Evolutionary conservation across 1,284 basidiomycete species (phyloP), one percentile per base, ranked within the genome.

Genomic region (Microbotryum violaceum): DNA sequence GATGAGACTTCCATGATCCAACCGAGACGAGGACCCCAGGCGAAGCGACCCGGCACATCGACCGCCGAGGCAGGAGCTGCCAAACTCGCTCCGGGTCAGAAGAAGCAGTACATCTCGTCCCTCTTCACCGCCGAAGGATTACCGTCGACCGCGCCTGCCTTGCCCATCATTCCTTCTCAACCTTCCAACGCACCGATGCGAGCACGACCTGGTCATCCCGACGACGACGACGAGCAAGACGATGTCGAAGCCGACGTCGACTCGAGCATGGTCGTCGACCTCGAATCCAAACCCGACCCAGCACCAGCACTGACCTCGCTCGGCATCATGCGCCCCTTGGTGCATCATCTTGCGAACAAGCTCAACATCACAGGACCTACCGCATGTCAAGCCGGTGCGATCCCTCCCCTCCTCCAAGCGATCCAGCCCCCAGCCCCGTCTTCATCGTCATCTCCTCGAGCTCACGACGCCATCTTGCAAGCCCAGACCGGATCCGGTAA

Each of bases 401-500:
- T 98, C 21, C 86, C 90, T 6, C 79, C 84, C 48, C 81, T 97
- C 51, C 78, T 92, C 2, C 63, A 71, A 18, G 61, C 70, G 31
- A 51, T 61, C 49, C 54, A 44, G 16, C 58, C 70, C 77, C 52
- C 77, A 77, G 44, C 76, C 76, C 55, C 31, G 31, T 70, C 73
- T 23, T 77, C 76, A 29, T 23, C 21, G 49, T 46, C n/a, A 49
- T 25, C 29, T 46, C 23, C 58, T 61, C 31, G 61, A 51, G 52
- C 74, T n/a, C 81, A 88, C 60, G 96, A 98, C 75, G 83, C 91
- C 18, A 92, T 98, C 74, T 88, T 99, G 58, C 93, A 97, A 74
- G 90, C 91, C 6, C 94, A 99, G 75, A 98, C 96, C 0, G 96
- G 96, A 63, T 97, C 93, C 0, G 96, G 96, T 70, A 98, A 98